A percentile compares a stretch with the other conserved stretches of the same genome.
Evolutionary conservation across 352 stramenopile genomes (phyloP).

Genomic region (Phytophthora foliorum): DNA sequence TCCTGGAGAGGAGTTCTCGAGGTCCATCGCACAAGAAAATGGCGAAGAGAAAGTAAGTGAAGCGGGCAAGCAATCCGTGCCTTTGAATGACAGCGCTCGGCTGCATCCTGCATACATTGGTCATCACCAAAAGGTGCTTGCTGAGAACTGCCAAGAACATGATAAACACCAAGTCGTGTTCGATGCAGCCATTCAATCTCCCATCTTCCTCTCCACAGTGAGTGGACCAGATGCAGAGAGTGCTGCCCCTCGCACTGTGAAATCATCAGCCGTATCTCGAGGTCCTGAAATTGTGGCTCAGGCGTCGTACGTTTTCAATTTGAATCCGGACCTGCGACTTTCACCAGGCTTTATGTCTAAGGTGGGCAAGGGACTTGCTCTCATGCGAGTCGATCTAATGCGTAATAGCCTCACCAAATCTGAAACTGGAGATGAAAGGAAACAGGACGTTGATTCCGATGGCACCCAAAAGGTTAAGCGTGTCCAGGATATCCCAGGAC

Average conservation of each 20-base stretch:
- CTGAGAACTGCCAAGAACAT: constrained; percentile 9
- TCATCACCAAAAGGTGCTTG: constrained; percentile 26
- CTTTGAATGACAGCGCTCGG: constrained; percentile 16
- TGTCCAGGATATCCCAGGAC: constrained; percentile 38
- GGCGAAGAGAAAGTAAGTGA: not conserved
- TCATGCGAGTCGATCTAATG: constrained; percentile 73
- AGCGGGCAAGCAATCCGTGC: not conserved
- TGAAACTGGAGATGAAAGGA: constrained; percentile 11
- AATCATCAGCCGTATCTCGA: constrained; percentile 1
- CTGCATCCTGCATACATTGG: constrained; percentile 51
- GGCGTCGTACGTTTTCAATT: constrained; percentile 79
- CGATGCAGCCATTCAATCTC: constrained; percentile 38
- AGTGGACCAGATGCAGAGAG: not conserved
- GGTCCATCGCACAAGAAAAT: constrained; percentile 9
- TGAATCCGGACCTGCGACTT: constrained; percentile 85
- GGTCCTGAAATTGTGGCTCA: constrained; percentile 48
- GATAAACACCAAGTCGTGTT: constrained; percentile 9
- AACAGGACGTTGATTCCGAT: constrained; percentile 2
- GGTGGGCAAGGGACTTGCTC: constrained; percentile 80
- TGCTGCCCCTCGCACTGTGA: constrained; percentile 1
- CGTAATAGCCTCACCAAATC: constrained; percentile 16
- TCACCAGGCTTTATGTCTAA: constrained; percentile 78
- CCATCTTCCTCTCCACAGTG: constrained; percentile 34
- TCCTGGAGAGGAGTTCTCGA: constrained; percentile 32
- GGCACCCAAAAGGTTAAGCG: constrained; percentile 18